Percentiles rank a stretch among this genome's conserved stretches.
Evolutionary conservation across 257 asterid genomes (phyloP).

Genomic region (Solanum piurae): DNA sequence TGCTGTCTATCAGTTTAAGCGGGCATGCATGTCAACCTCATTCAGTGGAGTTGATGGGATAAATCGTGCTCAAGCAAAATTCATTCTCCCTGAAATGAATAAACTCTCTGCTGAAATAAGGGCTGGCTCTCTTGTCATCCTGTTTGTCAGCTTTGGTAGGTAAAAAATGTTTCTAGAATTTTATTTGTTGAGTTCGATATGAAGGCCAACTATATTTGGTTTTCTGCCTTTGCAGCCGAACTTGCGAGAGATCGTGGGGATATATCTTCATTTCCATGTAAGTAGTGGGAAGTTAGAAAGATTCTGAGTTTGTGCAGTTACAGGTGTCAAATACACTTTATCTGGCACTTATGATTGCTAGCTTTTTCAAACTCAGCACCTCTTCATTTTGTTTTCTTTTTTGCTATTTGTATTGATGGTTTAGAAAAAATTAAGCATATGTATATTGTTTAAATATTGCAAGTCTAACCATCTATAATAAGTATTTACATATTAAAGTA

Average conservation of each 20-base stretch:
- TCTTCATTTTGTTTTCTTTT: neutral
- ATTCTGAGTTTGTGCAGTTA: neutral
- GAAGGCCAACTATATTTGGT: neutral
- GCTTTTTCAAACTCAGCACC: neutral
- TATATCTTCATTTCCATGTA: constrained; percentile 51
- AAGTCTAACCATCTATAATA: neutral
- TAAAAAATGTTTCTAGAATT: neutral
- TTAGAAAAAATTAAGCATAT: neutral
- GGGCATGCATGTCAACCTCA: constrained; percentile 51
- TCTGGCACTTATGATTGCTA: neutral
- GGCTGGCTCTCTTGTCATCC: constrained; percentile 68
- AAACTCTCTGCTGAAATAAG: constrained; percentile 64
- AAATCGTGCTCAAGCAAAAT: constrained; percentile 51
- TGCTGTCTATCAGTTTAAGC: constrained; percentile 57
- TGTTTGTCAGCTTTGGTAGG: constrained; percentile 85
- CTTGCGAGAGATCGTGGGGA: constrained; percentile 40
- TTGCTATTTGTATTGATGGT: neutral
- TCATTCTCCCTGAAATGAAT: constrained; percentile 77
- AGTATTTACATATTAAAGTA: neutral
- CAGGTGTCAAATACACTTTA: neutral
- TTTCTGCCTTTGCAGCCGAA: constrained; percentile 47
- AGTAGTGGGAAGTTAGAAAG: constrained; percentile 11
- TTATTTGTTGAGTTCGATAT: constrained; percentile 2
- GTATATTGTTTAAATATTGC: neutral
- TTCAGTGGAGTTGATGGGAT: constrained; percentile 45